A percentile compares a stretch with the other conserved stretches of the same genome.
Conservation (phyloP, 768 basidiomycete species). For the Ramaria rubella region DNA sequence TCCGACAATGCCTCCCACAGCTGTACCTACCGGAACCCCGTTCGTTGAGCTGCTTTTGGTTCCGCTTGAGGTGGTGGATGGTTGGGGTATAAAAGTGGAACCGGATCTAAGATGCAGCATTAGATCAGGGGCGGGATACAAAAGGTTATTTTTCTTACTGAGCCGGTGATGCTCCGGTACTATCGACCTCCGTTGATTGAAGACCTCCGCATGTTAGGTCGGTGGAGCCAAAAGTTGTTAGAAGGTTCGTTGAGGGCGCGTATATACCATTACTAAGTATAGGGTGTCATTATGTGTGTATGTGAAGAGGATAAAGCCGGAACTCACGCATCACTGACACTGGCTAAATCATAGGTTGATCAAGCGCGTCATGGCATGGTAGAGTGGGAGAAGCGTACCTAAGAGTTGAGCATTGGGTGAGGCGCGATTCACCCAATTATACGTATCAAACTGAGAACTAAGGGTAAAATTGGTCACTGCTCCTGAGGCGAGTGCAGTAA, state of each 20-base stretch:
- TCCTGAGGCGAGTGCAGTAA: slow-evolving; percentile 33
- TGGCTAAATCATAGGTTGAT: slow-evolving; percentile 23
- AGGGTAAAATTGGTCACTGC: slow-evolving; percentile 38
- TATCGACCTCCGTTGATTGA: slow-evolving; percentile 23
- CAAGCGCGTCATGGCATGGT: not conserved
- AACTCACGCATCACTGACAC: slow-evolving; percentile 39
- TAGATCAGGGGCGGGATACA: no score
- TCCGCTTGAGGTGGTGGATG: not conserved
- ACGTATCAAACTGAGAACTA: slow-evolving; percentile 29
- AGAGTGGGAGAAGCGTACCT: slow-evolving; percentile 28
- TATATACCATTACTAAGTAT: slow-evolving; percentile 1
- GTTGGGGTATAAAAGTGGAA: no score
- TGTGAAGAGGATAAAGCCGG: not conserved
- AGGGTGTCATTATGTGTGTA: not conserved
- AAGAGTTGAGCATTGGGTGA: slow-evolving; percentile 32
- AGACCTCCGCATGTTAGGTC: slow-evolving; percentile 30
- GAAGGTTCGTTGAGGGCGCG: slow-evolving; percentile 15
- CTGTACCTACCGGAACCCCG: not conserved
- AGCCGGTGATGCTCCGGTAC: slow-evolving; percentile 10
- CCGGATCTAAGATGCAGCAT: no score
- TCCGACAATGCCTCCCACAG: slow-evolving; percentile 29
- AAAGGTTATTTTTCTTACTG: no score
- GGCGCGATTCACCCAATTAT: slow-evolving; percentile 40
- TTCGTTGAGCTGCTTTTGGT: not conserved
- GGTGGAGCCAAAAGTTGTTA: slow-evolving; percentile 21